Base-by-base conservation (phyloP, 2,329 filamentous ascomycete genomes). In the Ceratocystis cacaofunesta region DNA sequence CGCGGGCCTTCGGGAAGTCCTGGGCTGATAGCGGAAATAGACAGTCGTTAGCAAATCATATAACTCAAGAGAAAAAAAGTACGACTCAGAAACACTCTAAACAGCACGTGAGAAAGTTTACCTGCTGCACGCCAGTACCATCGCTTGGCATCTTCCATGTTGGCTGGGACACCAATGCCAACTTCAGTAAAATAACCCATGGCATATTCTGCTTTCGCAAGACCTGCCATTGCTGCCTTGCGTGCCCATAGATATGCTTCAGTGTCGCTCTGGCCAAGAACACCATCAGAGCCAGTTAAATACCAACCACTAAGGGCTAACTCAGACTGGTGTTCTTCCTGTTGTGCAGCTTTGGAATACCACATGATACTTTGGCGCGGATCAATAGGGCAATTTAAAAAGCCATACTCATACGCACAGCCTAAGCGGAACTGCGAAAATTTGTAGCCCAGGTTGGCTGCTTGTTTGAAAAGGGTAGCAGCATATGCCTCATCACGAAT, bases 71-170 rank as follows among this genome's bases (percentile, higher is more conserved):
- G 8, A 61, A 48, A 10, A 32, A 41, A 50, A 36, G 32, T 57
- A 62, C 10, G 19, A 25, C 62, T 19, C 58, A 44, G 8, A 30
- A 43, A 10, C 48, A 48, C 10, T 36, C 30, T 41, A 12, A 36
- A 48, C 7, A 48, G 22, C 46, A 46, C 48, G 30, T 61, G 10
- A 55, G 64, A 63, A 67, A 67, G 85, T 90, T 85, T 80, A 96
- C 92, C 89, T 73, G 94, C 94, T 76, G 94, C 92, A 74, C 92
- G 83, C 83, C 92, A 96, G 77, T 99, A 99, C 94, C 94, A 99
- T 71, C 91, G 84, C 80, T 95, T 96, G 25, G 92, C 94, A 76
- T 97, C 94, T 71, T 99, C 94, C 70, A 96, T 72, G 73, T 92
- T 95, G 7, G 88, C 85, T 17, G 87, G 80, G 69, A 90, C 86